Evolutionary conservation across 345 rosid genomes (phyloP).

Genomic region (rapeseed (Brassica napus)): DNA sequence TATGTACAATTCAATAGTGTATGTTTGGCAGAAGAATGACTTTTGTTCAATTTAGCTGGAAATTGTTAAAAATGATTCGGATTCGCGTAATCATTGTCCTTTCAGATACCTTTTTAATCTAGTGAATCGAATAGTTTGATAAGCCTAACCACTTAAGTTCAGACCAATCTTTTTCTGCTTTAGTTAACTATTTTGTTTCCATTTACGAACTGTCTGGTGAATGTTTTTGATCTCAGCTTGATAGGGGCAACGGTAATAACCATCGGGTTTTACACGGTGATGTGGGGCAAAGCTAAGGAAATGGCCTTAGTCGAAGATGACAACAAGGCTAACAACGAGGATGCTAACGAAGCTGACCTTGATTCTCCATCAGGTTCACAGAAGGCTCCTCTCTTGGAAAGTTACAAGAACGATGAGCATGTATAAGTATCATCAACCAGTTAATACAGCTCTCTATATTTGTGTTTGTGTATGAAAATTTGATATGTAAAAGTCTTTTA

Average conservation of each 20-base stretch:
- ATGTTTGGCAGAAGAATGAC: background rate
- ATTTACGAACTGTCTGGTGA: background rate
- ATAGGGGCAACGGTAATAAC: conserved; percentile 76
- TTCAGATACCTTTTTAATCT: background rate
- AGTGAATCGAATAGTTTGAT: background rate
- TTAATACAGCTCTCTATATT: conserved; percentile 1
- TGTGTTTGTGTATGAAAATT: background rate
- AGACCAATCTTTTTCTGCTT: background rate
- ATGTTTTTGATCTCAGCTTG: conserved; percentile 45
- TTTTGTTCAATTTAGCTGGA: background rate
- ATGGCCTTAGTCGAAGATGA: conserved; percentile 49
- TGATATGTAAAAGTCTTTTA: conserved; percentile 23
- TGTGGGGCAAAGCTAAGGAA: conserved; percentile 92
- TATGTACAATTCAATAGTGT: background rate
- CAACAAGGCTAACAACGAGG: conserved; percentile 21
- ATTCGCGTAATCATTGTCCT: background rate
- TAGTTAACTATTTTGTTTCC: background rate
- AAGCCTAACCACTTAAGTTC: background rate
- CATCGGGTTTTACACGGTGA: conserved; percentile 73
- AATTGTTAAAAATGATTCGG: background rate
- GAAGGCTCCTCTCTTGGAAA: conserved; percentile 62
- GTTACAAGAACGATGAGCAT: conserved; percentile 46
- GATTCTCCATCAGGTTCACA: conserved; percentile 39
- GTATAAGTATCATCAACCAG: conserved; percentile 34
- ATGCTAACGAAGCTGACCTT: conserved; percentile 28